phyloP scores from a whole-genome alignment of 2,329 filamentous ascomycete genomes.

The Monilinia laxa region DNA sequence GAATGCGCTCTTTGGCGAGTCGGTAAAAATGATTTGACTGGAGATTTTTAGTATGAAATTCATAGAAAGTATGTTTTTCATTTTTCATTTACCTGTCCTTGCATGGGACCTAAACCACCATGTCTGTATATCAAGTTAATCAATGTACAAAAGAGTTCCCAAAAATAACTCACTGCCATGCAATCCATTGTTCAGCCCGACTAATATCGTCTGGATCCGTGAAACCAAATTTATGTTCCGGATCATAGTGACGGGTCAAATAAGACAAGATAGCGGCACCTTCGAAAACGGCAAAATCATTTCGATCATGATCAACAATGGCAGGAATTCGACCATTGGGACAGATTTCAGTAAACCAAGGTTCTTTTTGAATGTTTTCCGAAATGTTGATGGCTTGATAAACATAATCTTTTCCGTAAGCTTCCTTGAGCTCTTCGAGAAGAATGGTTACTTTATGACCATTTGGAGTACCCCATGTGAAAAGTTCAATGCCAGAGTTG shows the following conservation, averaged over 20 bases:
- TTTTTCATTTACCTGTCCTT: neutral
- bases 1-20: conserved; percentile 66
- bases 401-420: conserved; percentile 60
- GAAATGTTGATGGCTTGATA: conserved; percentile 58
- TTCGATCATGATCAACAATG: conserved; percentile 64
- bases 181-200: conserved; percentile 58
- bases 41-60: too few relatives aligned
- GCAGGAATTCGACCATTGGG: conserved; percentile 67
- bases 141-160: too few relatives aligned
- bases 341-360: conserved; percentile 61
- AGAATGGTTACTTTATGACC: conserved; percentile 59
- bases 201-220: conserved; percentile 49
- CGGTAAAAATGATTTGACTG: conserved; percentile 67
- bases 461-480: conserved; percentile 46
- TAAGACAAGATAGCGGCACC: conserved; percentile 72
- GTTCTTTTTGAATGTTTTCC: conserved; percentile 64
- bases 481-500: too few relatives aligned
- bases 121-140: neutral
- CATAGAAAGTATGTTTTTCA: too few relatives aligned
- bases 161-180: conserved; percentile 51
- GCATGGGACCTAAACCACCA: conserved; percentile 17
- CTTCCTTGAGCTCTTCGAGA: conserved; percentile 59
- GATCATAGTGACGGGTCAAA: conserved; percentile 70
- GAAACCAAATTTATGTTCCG: conserved; percentile 64
- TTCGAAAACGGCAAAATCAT: conserved; percentile 67